Evolutionary conservation across 2,329 filamentous ascomycete species (phyloP).

Genomic region (Escovopsis sp.): DNA sequence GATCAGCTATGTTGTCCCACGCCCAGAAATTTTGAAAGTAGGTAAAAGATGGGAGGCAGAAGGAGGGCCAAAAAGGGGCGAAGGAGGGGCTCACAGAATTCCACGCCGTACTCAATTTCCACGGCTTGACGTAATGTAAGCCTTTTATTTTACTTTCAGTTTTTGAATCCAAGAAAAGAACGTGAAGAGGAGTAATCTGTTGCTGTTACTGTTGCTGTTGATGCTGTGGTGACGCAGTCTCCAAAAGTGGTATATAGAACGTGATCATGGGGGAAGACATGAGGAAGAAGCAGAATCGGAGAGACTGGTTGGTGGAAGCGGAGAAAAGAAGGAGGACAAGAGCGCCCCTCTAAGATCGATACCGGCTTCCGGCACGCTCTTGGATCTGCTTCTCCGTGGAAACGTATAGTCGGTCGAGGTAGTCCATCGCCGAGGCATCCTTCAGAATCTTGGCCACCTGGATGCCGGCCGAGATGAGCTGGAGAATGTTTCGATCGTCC

Average conservation of each 20-base stretch:
- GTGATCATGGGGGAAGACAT: conserved; percentile 8
- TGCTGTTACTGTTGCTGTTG: too few species aligned
- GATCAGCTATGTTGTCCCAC: too few species aligned
- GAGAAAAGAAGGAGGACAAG: too few species aligned
- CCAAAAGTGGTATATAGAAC: conserved; percentile 8
- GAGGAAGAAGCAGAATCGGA: background rate
- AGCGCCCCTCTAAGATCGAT: conserved; percentile 17
- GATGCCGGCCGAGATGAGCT: conserved; percentile 73
- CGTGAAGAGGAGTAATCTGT: conserved; percentile 3
- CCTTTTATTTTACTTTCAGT: conserved; percentile 1
- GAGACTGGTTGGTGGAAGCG: conserved; percentile 1
- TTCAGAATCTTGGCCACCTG: conserved; percentile 80
- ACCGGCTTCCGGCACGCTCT: conserved; percentile 35
- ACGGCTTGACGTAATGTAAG: background rate
- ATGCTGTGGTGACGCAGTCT: too few species aligned
- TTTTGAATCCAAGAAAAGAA: conserved; percentile 1
- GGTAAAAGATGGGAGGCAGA: background rate
- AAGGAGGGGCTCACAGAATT: too few species aligned
- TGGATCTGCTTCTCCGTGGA: conserved; percentile 67
- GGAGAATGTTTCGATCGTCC: conserved; percentile 77
- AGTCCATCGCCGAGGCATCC: conserved; percentile 71
- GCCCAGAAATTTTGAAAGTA: background rate
- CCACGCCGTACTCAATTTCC: too few species aligned
- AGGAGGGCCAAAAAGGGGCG: too few species aligned
- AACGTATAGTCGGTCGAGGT: conserved; percentile 67